Evolutionary conservation across 495 filamentous ascomycete genomes (phyloP).

Genomic region (Neurospora sp.): DNA sequence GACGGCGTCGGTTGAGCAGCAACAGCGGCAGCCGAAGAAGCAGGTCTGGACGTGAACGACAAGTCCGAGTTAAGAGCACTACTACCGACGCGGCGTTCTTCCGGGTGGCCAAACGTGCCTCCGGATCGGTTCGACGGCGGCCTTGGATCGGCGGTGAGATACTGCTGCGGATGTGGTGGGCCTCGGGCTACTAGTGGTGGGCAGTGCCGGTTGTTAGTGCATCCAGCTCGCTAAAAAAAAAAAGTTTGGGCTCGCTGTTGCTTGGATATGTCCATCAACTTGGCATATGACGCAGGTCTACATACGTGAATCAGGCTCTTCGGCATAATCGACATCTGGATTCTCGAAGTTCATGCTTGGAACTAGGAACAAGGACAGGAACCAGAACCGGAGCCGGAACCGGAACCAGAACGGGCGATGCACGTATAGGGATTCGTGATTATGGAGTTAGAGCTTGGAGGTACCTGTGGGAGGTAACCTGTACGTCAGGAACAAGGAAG

Average conservation of each 20-base stretch:
- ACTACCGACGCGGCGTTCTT: background rate
- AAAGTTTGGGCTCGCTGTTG: background rate
- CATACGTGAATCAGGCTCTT: background rate
- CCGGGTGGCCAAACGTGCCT: background rate
- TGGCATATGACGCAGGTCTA: background rate
- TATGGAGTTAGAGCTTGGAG: background rate
- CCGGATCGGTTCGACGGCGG: slow-evolving; percentile 4
- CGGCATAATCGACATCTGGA: background rate
- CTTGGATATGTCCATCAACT: background rate
- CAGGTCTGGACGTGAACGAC: background rate
- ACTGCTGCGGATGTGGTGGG: slow-evolving; percentile 4
- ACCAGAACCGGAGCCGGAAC: background rate
- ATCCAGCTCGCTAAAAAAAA: background rate
- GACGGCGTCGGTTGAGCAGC: background rate
- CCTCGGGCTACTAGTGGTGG: background rate
- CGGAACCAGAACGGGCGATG: background rate
- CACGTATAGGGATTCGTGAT: background rate
- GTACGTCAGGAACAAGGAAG: background rate
- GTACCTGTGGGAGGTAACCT: background rate
- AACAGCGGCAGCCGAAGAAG: background rate
- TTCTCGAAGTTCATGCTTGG: background rate
- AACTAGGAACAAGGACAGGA: background rate
- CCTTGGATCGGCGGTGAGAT: slow-evolving; percentile 7
- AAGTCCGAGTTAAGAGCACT: background rate
- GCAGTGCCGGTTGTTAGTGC: background rate